A percentile compares a stretch with the other conserved stretches of the same genome.
These are phyloP conservation scores for Penicillium ochrochloron DNA, from an alignment of 495 filamentous ascomycete species.

Conservation along the genomic window DNA sequence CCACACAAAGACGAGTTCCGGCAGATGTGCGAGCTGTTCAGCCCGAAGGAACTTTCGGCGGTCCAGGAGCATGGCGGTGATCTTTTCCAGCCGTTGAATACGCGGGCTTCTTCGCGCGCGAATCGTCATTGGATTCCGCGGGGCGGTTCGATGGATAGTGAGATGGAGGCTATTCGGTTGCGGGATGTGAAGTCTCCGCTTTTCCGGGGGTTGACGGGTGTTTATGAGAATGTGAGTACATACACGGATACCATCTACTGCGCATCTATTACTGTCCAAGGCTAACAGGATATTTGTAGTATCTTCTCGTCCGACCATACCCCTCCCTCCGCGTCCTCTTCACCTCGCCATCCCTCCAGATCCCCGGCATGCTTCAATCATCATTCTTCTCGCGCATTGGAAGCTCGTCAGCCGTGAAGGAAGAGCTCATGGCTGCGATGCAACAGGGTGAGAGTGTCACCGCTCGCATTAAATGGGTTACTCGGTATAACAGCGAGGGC, in stretches of 20 bases:
- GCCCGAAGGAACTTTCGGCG: constrained; percentile 57
- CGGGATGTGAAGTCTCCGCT: constrained; percentile 31
- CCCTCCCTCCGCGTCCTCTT: constrained; percentile 27
- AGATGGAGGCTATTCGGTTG: constrained; percentile 31
- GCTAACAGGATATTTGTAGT: constrained; percentile 11
- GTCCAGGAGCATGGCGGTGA: constrained; percentile 43
- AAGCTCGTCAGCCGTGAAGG: constrained; percentile 53
- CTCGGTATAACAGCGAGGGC: constrained; percentile 46
- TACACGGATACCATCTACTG: no score
- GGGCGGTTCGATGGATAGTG: constrained; percentile 22
- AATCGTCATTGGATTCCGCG: constrained; percentile 25
- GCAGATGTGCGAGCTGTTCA: constrained; percentile 61
- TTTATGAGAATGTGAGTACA: constrained; percentile 52
- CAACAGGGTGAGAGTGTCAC: constrained; percentile 64
- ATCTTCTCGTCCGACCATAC: constrained; percentile 26
- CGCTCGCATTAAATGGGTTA: constrained; percentile 64
- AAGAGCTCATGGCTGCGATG: constrained; percentile 63
- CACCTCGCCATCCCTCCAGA: constrained; percentile 27
- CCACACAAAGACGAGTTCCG: constrained; percentile 48
- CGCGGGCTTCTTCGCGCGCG: background rate
- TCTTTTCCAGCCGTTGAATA: constrained; percentile 36
- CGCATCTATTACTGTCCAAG: background rate
- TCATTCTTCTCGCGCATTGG: constrained; percentile 56
- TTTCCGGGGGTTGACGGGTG: constrained; percentile 39
- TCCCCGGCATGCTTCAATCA: constrained; percentile 28